A percentile compares a stretch with the other conserved stretches of the same genome.
phyloP scores from a whole-genome alignment of 805 yeast genomes.

The Yamadazyma olivae region DNA sequence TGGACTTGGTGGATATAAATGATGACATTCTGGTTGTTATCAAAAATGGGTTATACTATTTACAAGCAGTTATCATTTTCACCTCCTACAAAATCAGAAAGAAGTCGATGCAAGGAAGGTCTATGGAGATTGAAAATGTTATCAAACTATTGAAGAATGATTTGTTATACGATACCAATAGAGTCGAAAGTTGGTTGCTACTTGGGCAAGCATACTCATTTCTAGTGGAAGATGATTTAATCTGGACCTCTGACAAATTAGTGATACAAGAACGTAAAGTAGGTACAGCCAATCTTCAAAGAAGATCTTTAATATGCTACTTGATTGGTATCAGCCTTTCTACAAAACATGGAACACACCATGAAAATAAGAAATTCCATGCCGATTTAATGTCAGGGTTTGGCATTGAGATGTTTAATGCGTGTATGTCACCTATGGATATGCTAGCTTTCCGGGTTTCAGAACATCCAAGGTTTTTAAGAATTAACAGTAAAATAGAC shows the following conservation, averaged over 20 bases:
- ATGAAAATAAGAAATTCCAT: slow-evolving; percentile 28
- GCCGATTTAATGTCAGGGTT: slow-evolving; percentile 50
- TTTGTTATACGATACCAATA: slow-evolving; percentile 57
- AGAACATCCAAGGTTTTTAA: slow-evolving; percentile 32
- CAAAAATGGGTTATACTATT: slow-evolving; percentile 59
- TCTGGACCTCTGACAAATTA: slow-evolving; percentile 88
- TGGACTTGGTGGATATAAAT: slow-evolving; percentile 28
- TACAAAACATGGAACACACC: neutral
- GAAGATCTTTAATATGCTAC: slow-evolving; percentile 69
- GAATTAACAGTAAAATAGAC: slow-evolving; percentile 19
- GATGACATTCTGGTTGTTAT: slow-evolving; percentile 22
- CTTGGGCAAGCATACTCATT: slow-evolving; percentile 77
- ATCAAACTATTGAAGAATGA: slow-evolving; percentile 65
- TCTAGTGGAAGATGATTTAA: slow-evolving; percentile 81
- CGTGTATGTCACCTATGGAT: slow-evolving; percentile 61
- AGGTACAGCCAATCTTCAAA: slow-evolving; percentile 60
- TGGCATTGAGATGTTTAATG: slow-evolving; percentile 59
- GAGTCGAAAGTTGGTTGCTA: slow-evolving; percentile 85
- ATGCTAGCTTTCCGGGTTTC: slow-evolving; percentile 52
- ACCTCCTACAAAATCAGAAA: slow-evolving; percentile 70
- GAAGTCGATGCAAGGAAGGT: slow-evolving; percentile 74
- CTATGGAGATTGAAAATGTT: slow-evolving; percentile 77
- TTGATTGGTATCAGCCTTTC: slow-evolving; percentile 62
- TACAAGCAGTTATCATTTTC: slow-evolving; percentile 66
- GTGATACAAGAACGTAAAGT: slow-evolving; percentile 59